Evolutionary conservation across 495 filamentous ascomycete species (phyloP).

Genomic region (Geopyxis carbonaria): DNA sequence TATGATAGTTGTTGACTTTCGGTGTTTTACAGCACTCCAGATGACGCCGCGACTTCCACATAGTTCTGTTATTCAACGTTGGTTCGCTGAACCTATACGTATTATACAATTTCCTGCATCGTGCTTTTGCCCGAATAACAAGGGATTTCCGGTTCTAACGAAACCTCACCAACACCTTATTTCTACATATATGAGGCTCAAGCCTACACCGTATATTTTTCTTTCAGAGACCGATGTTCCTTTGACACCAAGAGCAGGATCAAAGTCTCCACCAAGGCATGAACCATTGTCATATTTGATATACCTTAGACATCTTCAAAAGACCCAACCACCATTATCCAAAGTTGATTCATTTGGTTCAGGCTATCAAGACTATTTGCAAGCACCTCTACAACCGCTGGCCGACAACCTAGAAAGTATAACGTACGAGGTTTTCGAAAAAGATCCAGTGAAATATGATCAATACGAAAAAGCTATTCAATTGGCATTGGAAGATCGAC

Average conservation of each 20-base stretch:
- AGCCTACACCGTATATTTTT: conserved; percentile 22
- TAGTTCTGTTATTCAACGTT: conserved; percentile 59
- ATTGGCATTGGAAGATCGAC: conserved; percentile 61
- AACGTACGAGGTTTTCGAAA: conserved; percentile 98
- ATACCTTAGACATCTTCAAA: conserved; percentile 71
- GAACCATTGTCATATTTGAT: conserved; percentile 53
- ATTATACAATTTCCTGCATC: conserved; percentile 50
- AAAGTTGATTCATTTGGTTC: conserved; percentile 51
- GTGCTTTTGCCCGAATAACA: conserved; percentile 59
- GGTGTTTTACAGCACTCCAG: conserved; percentile 49
- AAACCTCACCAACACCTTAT: conserved; percentile 63
- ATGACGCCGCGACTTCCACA: conserved; percentile 66
- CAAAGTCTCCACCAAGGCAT: conserved; percentile 16
- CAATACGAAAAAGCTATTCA: conserved; percentile 80
- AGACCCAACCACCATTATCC: conserved; percentile 50
- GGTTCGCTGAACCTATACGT: conserved; percentile 84
- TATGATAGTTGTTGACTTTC: conserved; percentile 1
- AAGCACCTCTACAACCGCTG: conserved; percentile 83
- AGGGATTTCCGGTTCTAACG: conserved; percentile 67
- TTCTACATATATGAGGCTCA: conserved; percentile 49
- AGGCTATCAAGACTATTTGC: conserved; percentile 85
- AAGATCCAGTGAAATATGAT: conserved; percentile 93
- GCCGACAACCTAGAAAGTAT: conserved; percentile 92
- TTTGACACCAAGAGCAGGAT: conserved; percentile 4
- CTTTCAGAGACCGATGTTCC: conserved; percentile 17